These are phyloP conservation scores for Cichorium intybus DNA, from an alignment of 140 eudicot species.

Conservation along the genomic window DNA sequence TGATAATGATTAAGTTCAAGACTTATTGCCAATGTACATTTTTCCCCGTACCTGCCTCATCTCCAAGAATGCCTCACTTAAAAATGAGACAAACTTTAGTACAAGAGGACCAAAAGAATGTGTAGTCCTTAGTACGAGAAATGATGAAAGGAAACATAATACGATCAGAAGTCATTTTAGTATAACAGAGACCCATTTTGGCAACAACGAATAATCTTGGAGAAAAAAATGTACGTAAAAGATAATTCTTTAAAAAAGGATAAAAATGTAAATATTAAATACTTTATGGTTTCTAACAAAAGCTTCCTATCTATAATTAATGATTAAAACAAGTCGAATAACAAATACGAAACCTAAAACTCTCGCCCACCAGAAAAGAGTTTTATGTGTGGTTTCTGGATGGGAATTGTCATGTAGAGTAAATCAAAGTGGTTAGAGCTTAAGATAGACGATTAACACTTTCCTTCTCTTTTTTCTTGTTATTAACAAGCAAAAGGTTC, in stretches of 20 bases:
- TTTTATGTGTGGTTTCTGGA: neutral
- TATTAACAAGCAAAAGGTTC: neutral
- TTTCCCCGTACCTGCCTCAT: neutral
- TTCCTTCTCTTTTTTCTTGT: neutral
- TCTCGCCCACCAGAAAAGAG: neutral
- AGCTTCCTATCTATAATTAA: too few relatives aligned
- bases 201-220: too few relatives aligned
- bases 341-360: neutral
- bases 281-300: too few relatives aligned
- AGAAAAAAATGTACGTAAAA: too few relatives aligned
- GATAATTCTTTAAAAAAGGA: too few relatives aligned
- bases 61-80: conserved; percentile 3
- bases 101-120: neutral
- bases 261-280: too few relatives aligned
- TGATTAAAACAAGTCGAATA: neutral
- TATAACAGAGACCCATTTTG: too few relatives aligned
- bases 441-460: neutral
- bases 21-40: neutral
- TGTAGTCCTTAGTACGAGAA: neutral
- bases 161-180: too few relatives aligned
- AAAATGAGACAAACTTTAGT: conserved; percentile 5
- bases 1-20: neutral
- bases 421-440: neutral
- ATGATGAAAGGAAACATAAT: neutral
- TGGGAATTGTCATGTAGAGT: neutral